phyloP scores from a whole-genome alignment of 2,329 filamentous ascomycete species.

The Exserohilum turcica region DNA sequence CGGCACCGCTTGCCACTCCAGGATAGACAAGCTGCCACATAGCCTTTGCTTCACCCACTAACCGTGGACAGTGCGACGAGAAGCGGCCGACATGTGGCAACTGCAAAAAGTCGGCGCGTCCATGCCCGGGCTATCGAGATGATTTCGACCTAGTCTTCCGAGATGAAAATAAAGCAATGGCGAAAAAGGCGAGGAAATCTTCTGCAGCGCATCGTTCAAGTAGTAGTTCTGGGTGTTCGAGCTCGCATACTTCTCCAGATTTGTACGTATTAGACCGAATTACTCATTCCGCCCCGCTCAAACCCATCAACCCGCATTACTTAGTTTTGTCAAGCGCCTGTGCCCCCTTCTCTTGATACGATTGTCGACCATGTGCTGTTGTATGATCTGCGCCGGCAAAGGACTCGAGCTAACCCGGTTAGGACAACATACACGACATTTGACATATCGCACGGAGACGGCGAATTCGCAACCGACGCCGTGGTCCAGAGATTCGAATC shows the following conservation, averaged over 20 bases:
- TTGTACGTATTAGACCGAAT: slow-evolving; percentile 30
- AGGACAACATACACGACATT: slow-evolving; percentile 32
- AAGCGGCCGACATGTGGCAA: slow-evolving; percentile 44
- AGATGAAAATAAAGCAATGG: slow-evolving; percentile 72
- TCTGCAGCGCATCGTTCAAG: slow-evolving; percentile 26
- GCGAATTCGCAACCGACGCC: slow-evolving; percentile 1
- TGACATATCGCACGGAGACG: slow-evolving; percentile 19
- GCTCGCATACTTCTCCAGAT: slow-evolving; percentile 39
- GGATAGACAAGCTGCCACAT: not conserved
- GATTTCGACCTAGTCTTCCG: slow-evolving; percentile 75
- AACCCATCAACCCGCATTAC: not conserved
- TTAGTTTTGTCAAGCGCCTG: not conserved
- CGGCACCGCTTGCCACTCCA: not conserved
- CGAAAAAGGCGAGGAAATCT: slow-evolving; percentile 62
- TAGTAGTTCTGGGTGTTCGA: slow-evolving; percentile 22
- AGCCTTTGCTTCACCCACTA: slow-evolving; percentile 4
- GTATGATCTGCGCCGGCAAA: not conserved
- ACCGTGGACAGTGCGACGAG: slow-evolving; percentile 41
- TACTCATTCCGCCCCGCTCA: not conserved
- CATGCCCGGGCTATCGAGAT: slow-evolving; percentile 55
- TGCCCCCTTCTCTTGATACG: not conserved
- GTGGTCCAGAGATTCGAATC: slow-evolving; percentile 16
- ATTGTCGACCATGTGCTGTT: not conserved
- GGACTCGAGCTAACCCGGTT: slow-evolving; percentile 14
- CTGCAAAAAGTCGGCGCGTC: slow-evolving; percentile 40